A percentile compares a stretch with the other conserved stretches of the same genome.
Conservation (phyloP, 257 asterid species). For the Capsicum baccatum region DNA sequence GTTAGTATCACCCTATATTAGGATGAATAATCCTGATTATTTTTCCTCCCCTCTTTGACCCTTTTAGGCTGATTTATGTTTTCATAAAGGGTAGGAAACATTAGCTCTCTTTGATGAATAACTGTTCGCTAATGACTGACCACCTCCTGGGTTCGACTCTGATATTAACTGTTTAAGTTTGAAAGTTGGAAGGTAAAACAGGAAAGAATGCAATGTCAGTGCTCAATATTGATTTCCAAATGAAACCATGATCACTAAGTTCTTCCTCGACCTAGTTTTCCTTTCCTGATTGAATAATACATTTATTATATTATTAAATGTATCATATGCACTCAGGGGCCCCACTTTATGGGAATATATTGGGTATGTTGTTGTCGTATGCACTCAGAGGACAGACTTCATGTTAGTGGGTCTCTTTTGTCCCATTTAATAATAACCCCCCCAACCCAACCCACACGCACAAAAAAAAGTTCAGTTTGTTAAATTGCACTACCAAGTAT, state of each 20-base stretch:
- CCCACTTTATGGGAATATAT: too few species aligned
- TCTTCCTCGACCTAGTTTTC: neutral
- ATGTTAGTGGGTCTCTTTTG: neutral
- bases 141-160: neutral
- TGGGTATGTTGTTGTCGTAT: neutral
- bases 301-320: neutral
- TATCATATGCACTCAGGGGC: neutral
- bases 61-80: neutral
- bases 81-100: neutral
- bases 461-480: neutral
- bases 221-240: constrained; percentile 13
- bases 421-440: neutral
- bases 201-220: neutral
- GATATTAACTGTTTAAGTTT: neutral
- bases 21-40: constrained; percentile 16
- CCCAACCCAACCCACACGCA: too few species aligned
- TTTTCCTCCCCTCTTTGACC: neutral
- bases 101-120: neutral
- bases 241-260: constrained; percentile 14
- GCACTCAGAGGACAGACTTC: neutral
- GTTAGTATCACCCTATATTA: constrained; percentile 40
- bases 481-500: neutral
- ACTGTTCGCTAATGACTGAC: neutral
- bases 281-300: constrained; percentile 10
- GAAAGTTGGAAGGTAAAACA: constrained; percentile 6